Evolutionary conservation across 148 eudicot species (phyloP).

Genomic region (Bassia scoparia): DNA sequence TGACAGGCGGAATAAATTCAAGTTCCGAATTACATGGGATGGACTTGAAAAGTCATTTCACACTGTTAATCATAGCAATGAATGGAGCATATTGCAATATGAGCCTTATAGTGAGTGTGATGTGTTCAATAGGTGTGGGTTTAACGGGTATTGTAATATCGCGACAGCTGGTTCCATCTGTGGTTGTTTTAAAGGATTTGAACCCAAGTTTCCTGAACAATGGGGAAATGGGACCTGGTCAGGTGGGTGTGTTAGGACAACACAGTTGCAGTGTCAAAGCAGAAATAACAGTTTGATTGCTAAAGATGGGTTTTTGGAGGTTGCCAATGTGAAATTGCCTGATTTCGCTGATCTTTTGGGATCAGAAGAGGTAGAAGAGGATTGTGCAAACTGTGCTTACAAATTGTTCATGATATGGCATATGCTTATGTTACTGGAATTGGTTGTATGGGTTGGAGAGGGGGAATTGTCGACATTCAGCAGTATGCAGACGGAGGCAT

Average conservation of each 20-base stretch:
- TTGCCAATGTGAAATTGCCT: conserved; percentile 46
- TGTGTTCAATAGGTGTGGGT: conserved; percentile 37
- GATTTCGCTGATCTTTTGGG: conserved; percentile 41
- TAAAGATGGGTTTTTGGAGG: conserved; percentile 38
- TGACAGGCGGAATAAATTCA: conserved; percentile 16
- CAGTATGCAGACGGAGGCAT: conserved; percentile 36
- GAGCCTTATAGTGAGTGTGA: conserved; percentile 37
- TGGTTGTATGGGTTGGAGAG: conserved; percentile 55
- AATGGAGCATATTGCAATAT: conserved; percentile 27
- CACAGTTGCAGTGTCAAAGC: conserved; percentile 30
- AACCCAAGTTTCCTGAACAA: conserved; percentile 29
- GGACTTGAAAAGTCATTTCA: conserved; percentile 33
- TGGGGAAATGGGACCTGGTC: conserved; percentile 42
- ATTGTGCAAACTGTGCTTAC: conserved; percentile 37
- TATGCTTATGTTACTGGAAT: conserved; percentile 43
- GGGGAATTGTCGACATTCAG: conserved; percentile 46
- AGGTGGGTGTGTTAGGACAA: conserved; percentile 53
- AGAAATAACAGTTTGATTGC: conserved; percentile 19
- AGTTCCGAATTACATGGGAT: conserved; percentile 35
- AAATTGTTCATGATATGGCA: conserved; percentile 58
- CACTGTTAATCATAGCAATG: conserved; percentile 14
- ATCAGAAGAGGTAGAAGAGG: conserved; percentile 4
- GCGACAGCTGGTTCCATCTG: conserved; percentile 17
- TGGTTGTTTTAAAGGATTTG: conserved; percentile 46
- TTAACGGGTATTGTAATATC: conserved; percentile 30